Conservation (phyloP, 2,329 filamentous ascomycete species). For the Cytospora schulzeri region DNA sequence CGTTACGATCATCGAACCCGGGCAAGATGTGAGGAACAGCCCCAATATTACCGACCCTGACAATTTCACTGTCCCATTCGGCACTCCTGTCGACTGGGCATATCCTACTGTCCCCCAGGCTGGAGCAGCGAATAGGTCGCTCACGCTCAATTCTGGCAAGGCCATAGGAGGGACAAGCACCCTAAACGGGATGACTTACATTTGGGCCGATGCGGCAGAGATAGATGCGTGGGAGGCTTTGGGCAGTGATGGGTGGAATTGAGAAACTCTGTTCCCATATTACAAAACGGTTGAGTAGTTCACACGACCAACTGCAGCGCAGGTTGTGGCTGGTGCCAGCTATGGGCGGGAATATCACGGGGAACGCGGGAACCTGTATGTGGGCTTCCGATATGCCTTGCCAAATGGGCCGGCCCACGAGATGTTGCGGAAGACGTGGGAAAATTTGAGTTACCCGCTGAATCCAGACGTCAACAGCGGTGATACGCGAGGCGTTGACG, state of each 20-base stretch:
- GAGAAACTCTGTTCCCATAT: conserved; percentile 48
- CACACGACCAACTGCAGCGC: conserved; percentile 37
- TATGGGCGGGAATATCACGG: conserved; percentile 42
- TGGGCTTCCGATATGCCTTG: conserved; percentile 41
- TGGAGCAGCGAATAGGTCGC: conserved; percentile 3
- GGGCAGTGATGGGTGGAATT: conserved; percentile 49
- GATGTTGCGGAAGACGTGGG: conserved; percentile 38
- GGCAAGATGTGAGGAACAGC: conserved; percentile 29
- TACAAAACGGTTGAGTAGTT: conserved; percentile 47
- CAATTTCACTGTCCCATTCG: conserved; percentile 8
- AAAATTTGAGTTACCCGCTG: conserved; percentile 35
- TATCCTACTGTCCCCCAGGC: conserved; percentile 25
- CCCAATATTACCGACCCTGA: conserved; percentile 27
- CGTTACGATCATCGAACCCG: conserved; percentile 42
- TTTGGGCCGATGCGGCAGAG: conserved; percentile 45
- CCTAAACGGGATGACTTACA: conserved; percentile 43
- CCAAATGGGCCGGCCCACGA: conserved; percentile 38
- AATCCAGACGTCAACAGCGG: conserved; percentile 45
- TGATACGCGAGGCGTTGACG: conserved; percentile 40
- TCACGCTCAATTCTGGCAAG: conserved; percentile 25
- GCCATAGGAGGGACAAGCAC: conserved; percentile 38
- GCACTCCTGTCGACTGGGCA: conserved; percentile 28
- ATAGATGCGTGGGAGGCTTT: conserved; percentile 48
- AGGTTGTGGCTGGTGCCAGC: conserved; percentile 39
- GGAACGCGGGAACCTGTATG: conserved; percentile 38